Conservation (phyloP, 2,329 filamentous ascomycete genomes). For the Monosporascus sp. region DNA sequence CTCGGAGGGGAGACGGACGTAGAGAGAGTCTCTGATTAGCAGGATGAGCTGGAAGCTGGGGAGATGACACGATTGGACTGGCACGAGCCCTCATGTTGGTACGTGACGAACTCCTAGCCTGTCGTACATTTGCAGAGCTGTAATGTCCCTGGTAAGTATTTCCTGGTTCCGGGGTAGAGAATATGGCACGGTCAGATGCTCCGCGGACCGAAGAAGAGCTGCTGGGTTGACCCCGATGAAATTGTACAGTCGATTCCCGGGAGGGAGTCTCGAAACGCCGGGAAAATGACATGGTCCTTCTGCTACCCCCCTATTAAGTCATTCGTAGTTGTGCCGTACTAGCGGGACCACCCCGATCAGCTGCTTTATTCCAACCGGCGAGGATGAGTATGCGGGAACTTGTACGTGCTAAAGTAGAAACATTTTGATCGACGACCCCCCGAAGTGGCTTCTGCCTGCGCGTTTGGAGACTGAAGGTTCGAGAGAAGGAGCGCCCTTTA, state of each 20-base stretch:
- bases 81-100: slow-evolving; percentile 4
- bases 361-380: no score
- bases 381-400: no score
- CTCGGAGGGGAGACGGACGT: slow-evolving; percentile 13
- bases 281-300: slow-evolving; percentile 5
- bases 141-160: not conserved
- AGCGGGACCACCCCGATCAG: not conserved
- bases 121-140: slow-evolving; percentile 5
- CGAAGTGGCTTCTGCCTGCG: no score
- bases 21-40: slow-evolving; percentile 20
- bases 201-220: slow-evolving; percentile 11
- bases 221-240: slow-evolving; percentile 5
- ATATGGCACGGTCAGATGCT: slow-evolving; percentile 6
- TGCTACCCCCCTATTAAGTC: not conserved
- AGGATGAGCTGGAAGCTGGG: slow-evolving; percentile 16
- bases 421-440: no score
- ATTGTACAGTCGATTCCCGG: slow-evolving; percentile 7
- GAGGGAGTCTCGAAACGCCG: slow-evolving; percentile 11
- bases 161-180: slow-evolving; percentile 13
- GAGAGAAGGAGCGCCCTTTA: no score
- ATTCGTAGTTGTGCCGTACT: not conserved
- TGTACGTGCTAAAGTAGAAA: no score
- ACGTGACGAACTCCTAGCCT: slow-evolving; percentile 8
- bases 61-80: slow-evolving; percentile 17
- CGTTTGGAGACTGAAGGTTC: no score